Percentiles rank a stretch among this genome's conserved stretches.
Conservation (phyloP, 2,329 filamentous ascomycete genomes). For the Scedosporium boydii region DNA sequence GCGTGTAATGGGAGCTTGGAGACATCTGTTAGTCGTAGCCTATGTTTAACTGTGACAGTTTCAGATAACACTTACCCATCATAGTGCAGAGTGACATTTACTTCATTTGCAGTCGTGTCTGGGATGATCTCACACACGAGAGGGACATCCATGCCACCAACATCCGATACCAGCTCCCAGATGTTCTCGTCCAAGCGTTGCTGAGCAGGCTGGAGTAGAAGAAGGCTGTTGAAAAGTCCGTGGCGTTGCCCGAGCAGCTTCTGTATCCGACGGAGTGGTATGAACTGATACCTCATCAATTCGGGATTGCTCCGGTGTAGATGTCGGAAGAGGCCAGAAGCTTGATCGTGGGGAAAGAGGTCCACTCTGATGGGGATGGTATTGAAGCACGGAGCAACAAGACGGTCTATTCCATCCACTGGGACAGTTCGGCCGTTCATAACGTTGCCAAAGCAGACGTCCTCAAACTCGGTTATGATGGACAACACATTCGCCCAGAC, state of each 20-base stretch:
- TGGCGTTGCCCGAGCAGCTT: slow-evolving; percentile 30
- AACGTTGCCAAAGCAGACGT: slow-evolving; percentile 83
- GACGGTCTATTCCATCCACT: slow-evolving; percentile 54
- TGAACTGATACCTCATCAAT: slow-evolving; percentile 61
- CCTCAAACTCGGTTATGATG: slow-evolving; percentile 41
- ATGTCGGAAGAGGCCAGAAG: slow-evolving; percentile 42
- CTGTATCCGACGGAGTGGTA: slow-evolving; percentile 64
- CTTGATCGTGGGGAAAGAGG: slow-evolving; percentile 38
- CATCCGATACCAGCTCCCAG: slow-evolving; percentile 49
- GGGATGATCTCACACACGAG: slow-evolving; percentile 69
- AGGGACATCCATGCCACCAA: slow-evolving; percentile 62
- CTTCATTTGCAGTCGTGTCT: slow-evolving; percentile 33
- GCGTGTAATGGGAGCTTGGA: neutral
- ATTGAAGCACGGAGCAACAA: slow-evolving; percentile 90
- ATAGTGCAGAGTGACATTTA: slow-evolving; percentile 56
- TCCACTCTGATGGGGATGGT: slow-evolving; percentile 64
- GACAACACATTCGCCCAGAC: slow-evolving; percentile 61
- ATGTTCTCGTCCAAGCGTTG: slow-evolving; percentile 44
- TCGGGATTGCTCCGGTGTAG: slow-evolving; percentile 55
- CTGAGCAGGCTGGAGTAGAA: slow-evolving; percentile 64
- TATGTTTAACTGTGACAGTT: slow-evolving; percentile 12
- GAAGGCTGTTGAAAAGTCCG: slow-evolving; percentile 67
- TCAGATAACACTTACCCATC: slow-evolving; percentile 32
- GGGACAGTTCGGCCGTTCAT: slow-evolving; percentile 65
- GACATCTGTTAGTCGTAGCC: neutral